phyloP scores from a whole-genome alignment of 164 flowering plant genomes.

The Amborella trichopoda region DNA sequence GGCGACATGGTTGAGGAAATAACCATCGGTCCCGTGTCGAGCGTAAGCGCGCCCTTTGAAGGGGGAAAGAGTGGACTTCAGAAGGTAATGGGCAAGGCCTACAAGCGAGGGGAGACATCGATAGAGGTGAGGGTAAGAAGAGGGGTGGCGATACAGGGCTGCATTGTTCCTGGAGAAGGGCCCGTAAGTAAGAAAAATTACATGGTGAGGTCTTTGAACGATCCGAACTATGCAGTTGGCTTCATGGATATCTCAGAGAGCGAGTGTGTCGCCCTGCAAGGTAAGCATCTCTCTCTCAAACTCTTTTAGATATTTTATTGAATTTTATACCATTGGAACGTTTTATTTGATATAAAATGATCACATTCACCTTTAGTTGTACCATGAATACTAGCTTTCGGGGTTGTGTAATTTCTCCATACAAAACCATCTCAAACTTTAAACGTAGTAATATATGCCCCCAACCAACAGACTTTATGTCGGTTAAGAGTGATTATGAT shows the following conservation, averaged over 20 bases:
- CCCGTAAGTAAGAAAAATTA: conserved; percentile 46
- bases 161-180: conserved; percentile 70
- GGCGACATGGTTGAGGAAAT: conserved; percentile 89
- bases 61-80: conserved; percentile 65
- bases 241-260: conserved; percentile 73
- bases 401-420: no score
- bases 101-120: conserved; percentile 55
- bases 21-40: conserved; percentile 29
- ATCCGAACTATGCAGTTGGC: conserved; percentile 82
- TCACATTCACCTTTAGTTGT: no score
- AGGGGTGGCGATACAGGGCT: conserved; percentile 70
- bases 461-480: no score
- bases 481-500: no score
- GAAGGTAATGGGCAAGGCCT: conserved; percentile 54
- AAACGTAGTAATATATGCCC: no score
- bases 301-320: background rate
- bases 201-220: conserved; percentile 59
- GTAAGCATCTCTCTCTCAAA: conserved; percentile 14
- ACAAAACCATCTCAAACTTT: no score
- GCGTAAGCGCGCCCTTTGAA: conserved; percentile 47
- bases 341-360: no score
- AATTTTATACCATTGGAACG: background rate
- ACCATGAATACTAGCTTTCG: no score
- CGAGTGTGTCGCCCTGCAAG: conserved; percentile 71
- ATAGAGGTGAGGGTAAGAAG: conserved; percentile 69